Conservation (phyloP, 2,329 filamentous ascomycete species). For the Cladophialophora yegresii region DNA sequence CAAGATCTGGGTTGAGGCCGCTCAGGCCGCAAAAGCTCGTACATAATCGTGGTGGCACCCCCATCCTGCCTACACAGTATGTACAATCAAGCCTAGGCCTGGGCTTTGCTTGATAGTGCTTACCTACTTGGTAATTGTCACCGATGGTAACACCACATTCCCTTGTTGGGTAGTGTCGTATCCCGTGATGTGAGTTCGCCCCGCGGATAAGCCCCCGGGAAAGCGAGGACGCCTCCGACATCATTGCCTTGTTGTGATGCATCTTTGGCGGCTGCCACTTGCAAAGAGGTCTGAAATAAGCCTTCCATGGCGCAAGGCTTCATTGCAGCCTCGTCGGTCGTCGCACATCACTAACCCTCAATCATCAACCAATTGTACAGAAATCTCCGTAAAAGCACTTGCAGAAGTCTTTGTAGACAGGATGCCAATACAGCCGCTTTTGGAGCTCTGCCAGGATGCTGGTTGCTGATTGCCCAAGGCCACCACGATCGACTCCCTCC, state of each 20-base stretch:
- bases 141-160: conserved; percentile 1
- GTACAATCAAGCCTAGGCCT: neutral
- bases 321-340: conserved; percentile 8
- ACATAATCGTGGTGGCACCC: too few relatives aligned
- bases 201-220: conserved; percentile 1
- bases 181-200: conserved; percentile 7
- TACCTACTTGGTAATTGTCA: neutral
- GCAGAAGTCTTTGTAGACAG: neutral
- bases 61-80: too few relatives aligned
- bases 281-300: neutral
- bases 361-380: neutral
- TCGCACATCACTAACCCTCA: neutral
- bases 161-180: neutral
- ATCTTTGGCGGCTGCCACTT: conserved; percentile 5
- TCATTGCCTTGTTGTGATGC: conserved; percentile 1
- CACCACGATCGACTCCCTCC: neutral
- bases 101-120: neutral
- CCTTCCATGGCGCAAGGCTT: conserved; percentile 4
- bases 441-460: conserved; percentile 4
- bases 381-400: neutral
- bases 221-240: conserved; percentile 11
- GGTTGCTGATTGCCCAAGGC: neutral
- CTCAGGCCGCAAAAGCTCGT: too few relatives aligned
- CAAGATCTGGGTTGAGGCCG: too few relatives aligned
- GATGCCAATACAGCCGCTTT: conserved; percentile 2